Conservation (phyloP, 2,329 filamentous ascomycete species). For the Cylindrodendrum hubeiense region DNA sequence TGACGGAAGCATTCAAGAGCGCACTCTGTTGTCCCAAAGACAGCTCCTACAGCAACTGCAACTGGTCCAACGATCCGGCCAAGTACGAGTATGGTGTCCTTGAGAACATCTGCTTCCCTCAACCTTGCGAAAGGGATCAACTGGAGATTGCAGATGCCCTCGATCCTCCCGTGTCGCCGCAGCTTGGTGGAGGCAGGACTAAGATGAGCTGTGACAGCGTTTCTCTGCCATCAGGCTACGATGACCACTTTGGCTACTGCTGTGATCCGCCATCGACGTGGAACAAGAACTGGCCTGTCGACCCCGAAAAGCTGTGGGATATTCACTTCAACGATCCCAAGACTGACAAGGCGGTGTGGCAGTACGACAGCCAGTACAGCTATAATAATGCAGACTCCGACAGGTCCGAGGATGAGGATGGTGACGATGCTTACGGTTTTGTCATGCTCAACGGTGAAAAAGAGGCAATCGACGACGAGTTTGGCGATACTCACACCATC, state of each 20-base stretch:
- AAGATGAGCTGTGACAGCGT: not conserved
- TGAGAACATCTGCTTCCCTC: not conserved
- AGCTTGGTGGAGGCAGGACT: not conserved
- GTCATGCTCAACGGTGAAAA: constrained; percentile 46
- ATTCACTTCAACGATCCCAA: too few species aligned
- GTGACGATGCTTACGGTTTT: constrained; percentile 47
- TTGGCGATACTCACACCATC: constrained; percentile 38
- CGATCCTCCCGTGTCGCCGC: not conserved
- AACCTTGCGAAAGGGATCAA: not conserved
- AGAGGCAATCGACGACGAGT: constrained; percentile 44
- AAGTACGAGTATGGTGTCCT: not conserved
- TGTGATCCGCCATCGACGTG: constrained; percentile 23
- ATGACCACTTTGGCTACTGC: not conserved
- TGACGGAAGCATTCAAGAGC: too few species aligned
- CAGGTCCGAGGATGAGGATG: constrained; percentile 18
- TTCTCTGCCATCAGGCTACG: not conserved
- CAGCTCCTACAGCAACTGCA: constrained; percentile 16
- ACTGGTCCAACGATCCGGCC: constrained; percentile 25
- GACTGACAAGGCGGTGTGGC: too few species aligned
- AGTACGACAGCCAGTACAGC: too few species aligned
- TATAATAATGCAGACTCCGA: too few species aligned
- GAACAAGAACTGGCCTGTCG: constrained; percentile 41
- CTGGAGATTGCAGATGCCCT: not conserved
- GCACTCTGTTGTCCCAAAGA: constrained; percentile 28
- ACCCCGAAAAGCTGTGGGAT: constrained; percentile 43